Conservation (phyloP, 139 green algal genomes). For the Chlorella vulgaris region DNA sequence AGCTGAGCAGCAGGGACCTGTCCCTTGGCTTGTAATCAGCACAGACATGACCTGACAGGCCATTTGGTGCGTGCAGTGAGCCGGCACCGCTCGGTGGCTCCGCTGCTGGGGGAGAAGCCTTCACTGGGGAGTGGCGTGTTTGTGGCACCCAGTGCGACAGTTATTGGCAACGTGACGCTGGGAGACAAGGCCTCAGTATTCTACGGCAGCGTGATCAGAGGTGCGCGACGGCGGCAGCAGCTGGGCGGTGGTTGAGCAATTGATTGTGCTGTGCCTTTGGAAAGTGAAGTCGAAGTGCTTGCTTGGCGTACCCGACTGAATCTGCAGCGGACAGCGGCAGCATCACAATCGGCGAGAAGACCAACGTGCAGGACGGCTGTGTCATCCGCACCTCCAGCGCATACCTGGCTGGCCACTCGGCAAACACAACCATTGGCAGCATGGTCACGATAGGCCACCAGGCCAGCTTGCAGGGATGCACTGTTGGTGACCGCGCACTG, state of each 20-base stretch:
- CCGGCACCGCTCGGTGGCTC: conserved; percentile 71
- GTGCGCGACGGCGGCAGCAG: conserved; percentile 54
- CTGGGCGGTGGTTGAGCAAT: no score
- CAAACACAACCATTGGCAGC: conserved; percentile 78
- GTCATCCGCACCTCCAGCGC: conserved; percentile 64
- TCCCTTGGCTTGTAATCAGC: no score
- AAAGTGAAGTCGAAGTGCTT: conserved; percentile 13
- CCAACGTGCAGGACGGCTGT: conserved; percentile 95
- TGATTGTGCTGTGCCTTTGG: no score
- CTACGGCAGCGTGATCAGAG: conserved; percentile 88
- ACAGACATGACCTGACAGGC: no score
- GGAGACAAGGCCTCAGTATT: conserved; percentile 87
- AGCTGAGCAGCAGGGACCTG: conserved; percentile 33
- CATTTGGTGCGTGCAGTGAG: conserved; percentile 65
- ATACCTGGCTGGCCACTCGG: conserved; percentile 6
- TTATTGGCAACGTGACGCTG: conserved; percentile 88
- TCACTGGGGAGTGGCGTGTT: conserved; percentile 68
- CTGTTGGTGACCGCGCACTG: conserved; percentile 85
- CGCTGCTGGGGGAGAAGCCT: conserved; percentile 69
- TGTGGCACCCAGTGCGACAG: conserved; percentile 85
- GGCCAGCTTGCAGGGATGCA: conserved; percentile 86
- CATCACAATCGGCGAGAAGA: conserved; percentile 84
- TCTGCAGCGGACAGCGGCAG: conserved; percentile 82
- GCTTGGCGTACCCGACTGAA: background rate
- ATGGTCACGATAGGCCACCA: conserved; percentile 90